Conservation (phyloP, 768 basidiomycete species). For the Crassisporium funariophilum region DNA sequence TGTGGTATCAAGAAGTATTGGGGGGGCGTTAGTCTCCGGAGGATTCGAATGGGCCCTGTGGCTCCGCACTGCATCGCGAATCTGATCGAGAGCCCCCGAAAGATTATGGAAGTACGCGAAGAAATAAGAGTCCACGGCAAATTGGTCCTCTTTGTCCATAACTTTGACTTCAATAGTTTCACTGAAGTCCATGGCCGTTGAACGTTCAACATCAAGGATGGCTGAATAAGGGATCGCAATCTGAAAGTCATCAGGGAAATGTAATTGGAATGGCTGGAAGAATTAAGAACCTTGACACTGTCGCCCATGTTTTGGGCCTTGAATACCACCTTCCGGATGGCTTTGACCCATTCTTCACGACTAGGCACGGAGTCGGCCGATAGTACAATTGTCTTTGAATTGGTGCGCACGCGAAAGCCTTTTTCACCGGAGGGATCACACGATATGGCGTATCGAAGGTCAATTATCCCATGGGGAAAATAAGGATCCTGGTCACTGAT, state of each 20-base stretch:
- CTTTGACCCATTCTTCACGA: slow-evolving; percentile 95
- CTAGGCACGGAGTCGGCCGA: slow-evolving; percentile 81
- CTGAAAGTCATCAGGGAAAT: slow-evolving; percentile 30
- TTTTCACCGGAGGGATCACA: slow-evolving; percentile 82
- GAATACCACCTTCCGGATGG: slow-evolving; percentile 91
- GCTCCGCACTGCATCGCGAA: slow-evolving; percentile 72
- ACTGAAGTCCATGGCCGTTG: slow-evolving; percentile 90
- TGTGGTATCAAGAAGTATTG: slow-evolving; percentile 63
- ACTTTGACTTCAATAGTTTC: slow-evolving; percentile 96
- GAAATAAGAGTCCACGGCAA: slow-evolving; percentile 85
- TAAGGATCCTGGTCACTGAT: slow-evolving; percentile 82
- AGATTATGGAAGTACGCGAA: slow-evolving; percentile 94
- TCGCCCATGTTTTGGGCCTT: slow-evolving; percentile 97
- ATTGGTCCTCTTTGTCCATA: slow-evolving; percentile 78
- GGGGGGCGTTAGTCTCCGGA: slow-evolving; percentile 34
- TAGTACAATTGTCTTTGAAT: slow-evolving; percentile 72
- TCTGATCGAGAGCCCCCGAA: slow-evolving; percentile 73
- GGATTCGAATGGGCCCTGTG: slow-evolving; percentile 39
- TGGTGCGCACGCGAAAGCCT: slow-evolving; percentile 82
- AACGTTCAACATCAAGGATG: slow-evolving; percentile 86
- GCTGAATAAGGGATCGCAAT: slow-evolving; percentile 94
- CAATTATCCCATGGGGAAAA: slow-evolving; percentile 96
- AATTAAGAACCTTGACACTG: slow-evolving; percentile 75
- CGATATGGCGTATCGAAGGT: slow-evolving; percentile 88
- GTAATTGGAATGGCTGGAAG: background rate